Base-by-base conservation (phyloP, 1,284 basidiomycete species). In the Puccinia coronata region DNA sequence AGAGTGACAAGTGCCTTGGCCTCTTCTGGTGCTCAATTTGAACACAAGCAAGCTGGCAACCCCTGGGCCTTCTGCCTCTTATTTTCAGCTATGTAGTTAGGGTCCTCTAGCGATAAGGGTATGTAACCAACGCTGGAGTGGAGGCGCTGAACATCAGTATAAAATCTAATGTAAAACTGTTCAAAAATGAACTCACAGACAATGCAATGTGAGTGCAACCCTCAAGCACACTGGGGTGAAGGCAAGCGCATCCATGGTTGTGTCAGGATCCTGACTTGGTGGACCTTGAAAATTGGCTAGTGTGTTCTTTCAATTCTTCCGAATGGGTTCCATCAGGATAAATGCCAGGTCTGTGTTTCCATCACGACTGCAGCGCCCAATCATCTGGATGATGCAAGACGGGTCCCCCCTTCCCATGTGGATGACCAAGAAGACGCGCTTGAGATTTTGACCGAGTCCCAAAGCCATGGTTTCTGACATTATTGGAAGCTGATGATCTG, bases 381-480 rank as follows among this genome's bases (percentile, higher is more conserved):
- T 43, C 67, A 70, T 70, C 31, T 70, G 67, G 6, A 43, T 8
- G 20, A 70, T 70, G 8, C 36, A 12, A 20, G 25, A 5, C 5
- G 67, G 67, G 36, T 70, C 67, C n/a, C 39, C 47, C 11, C 39
- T 16, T 2, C 67, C 67, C 67, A 70, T 70, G n/a, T 47, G 41
- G n/a, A 70, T 51, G 43, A 70, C 67, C 41, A 18, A 70, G 8
- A 12, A 11, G 3, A 70, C 67, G 4, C 47, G 39, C 20, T 41
- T 6, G 36, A 12, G n/a, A 36, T 39, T 51, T 43, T 70, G 67
- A 3, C 67, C 67, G 5, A 70, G 36, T 8, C 67, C 39, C 14
- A 70, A n/a, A 5, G 39, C 67, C 67, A 70, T 70, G 4, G 67
- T 70, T 4, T 4, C 9, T 6, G 47, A 70, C 16, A 70, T n/a